Evolutionary conservation across 192 early-diverging fungal genomes (phyloP).

Genomic region (Rhizoclosmatium sp.): DNA sequence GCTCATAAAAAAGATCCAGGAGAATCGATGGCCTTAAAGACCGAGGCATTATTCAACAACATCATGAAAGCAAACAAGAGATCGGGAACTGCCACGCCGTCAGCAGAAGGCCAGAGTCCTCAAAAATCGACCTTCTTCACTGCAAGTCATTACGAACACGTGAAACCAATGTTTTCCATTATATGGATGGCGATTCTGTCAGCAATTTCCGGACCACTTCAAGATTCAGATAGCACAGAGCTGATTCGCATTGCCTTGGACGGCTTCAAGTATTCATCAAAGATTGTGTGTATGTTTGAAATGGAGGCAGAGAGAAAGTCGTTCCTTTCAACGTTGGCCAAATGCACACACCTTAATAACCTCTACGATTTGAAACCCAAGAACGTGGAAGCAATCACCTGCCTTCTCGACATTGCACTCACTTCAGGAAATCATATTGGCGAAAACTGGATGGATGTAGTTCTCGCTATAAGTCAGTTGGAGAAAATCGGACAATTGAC

Average conservation of each 20-base stretch:
- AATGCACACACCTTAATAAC: slow-evolving; percentile 84
- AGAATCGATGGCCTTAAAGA: slow-evolving; percentile 59
- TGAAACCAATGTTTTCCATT: slow-evolving; percentile 90
- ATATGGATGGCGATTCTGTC: slow-evolving; percentile 90
- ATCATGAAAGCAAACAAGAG: slow-evolving; percentile 46
- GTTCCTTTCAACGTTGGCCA: slow-evolving; percentile 88
- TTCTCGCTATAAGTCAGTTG: slow-evolving; percentile 85
- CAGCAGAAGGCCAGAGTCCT: background rate
- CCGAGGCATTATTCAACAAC: slow-evolving; percentile 57
- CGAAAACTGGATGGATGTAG: slow-evolving; percentile 84
- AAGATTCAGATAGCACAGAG: slow-evolving; percentile 80
- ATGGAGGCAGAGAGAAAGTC: slow-evolving; percentile 88
- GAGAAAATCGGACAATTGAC: slow-evolving; percentile 83
- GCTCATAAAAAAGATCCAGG: slow-evolving; percentile 9
- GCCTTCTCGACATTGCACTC: slow-evolving; percentile 81
- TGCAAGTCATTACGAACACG: slow-evolving; percentile 83
- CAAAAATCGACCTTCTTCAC: slow-evolving; percentile 36
- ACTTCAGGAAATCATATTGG: slow-evolving; percentile 59
- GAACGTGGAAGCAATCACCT: slow-evolving; percentile 90
- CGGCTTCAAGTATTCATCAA: slow-evolving; percentile 83
- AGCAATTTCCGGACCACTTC: slow-evolving; percentile 81
- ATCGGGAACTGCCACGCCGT: slow-evolving; percentile 19
- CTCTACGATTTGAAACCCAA: slow-evolving; percentile 90
- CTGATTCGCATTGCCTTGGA: slow-evolving; percentile 64
- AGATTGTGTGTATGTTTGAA: slow-evolving; percentile 88